These are phyloP conservation scores for Zygosaccharomyces pseudobailii DNA, from an alignment of 1,139 yeast species.

Conservation along the genomic window DNA sequence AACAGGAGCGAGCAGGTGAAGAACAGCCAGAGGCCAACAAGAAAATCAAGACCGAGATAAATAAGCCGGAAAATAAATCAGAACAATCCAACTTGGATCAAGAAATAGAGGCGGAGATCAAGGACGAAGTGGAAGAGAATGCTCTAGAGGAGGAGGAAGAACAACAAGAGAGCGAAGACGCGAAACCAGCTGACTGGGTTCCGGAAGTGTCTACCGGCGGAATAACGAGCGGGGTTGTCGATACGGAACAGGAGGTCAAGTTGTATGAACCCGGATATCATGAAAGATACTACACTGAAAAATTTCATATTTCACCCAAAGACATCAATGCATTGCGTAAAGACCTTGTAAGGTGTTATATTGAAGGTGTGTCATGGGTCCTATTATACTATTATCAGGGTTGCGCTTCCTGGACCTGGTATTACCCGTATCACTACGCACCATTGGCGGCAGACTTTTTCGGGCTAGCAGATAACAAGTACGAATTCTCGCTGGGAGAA, in stretches of 20 bases:
- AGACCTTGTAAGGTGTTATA: constrained; percentile 64
- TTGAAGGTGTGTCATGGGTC: constrained; percentile 97
- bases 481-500: constrained; percentile 61
- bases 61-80: constrained; percentile 5
- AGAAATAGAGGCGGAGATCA: constrained; percentile 25
- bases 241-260: constrained; percentile 55
- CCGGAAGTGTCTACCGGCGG: constrained; percentile 30
- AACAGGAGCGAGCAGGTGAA: constrained; percentile 13
- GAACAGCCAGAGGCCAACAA: constrained; percentile 9
- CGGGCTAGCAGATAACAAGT: constrained; percentile 53
- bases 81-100: constrained; percentile 14
- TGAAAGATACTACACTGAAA: constrained; percentile 71
- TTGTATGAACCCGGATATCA: constrained; percentile 87
- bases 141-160: constrained; percentile 17
- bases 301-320: constrained; percentile 56
- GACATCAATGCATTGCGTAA: constrained; percentile 54
- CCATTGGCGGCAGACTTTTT: constrained; percentile 91
- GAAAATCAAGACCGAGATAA: constrained; percentile 4
- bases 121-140: constrained; percentile 27
- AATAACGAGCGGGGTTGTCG: constrained; percentile 32
- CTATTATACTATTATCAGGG: constrained; percentile 92
- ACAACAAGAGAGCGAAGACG: constrained; percentile 15
- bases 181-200: constrained; percentile 12
- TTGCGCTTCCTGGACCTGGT: constrained; percentile 99
- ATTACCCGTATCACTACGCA: constrained; percentile 93